These are phyloP conservation scores for Aspergillus spinulosporus DNA, from an alignment of 2,329 filamentous ascomycete species.

Conservation along the genomic window DNA sequence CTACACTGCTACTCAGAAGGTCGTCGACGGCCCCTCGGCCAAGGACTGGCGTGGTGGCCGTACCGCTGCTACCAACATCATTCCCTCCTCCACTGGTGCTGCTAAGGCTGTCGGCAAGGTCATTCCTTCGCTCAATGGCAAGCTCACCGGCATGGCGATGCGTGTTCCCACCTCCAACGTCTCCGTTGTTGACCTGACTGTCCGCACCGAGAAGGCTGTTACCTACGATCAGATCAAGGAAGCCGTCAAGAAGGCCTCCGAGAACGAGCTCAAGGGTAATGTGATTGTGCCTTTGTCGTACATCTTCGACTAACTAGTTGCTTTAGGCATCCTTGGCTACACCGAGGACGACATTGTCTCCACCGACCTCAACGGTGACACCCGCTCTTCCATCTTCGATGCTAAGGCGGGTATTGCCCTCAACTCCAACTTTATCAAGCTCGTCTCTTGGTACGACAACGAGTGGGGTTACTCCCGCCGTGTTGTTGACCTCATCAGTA, in stretches of 20 bases:
- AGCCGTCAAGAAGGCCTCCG: constrained; percentile 81
- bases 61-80: constrained; percentile 99
- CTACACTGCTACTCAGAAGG: constrained; percentile 99
- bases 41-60: constrained; percentile 99
- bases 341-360: constrained; percentile 97
- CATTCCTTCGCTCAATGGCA: constrained; percentile 96
- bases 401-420: constrained; percentile 98
- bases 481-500: constrained; percentile 72
- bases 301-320: constrained; percentile 5
- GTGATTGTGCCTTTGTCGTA: neutral
- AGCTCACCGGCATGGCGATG: constrained; percentile 99
- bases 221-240: constrained; percentile 82
- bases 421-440: constrained; percentile 98
- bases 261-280: constrained; percentile 79
- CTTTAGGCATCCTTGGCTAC: constrained; percentile 79
- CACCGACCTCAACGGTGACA: constrained; percentile 88
- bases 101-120: constrained; percentile 99
- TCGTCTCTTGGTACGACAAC: constrained; percentile 98
- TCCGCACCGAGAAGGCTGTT: constrained; percentile 84
- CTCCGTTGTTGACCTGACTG: constrained; percentile 96
- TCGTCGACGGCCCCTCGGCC: constrained; percentile 91
- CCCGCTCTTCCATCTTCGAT: constrained; percentile 96
- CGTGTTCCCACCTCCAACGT: constrained; percentile 98
- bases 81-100: constrained; percentile 97
- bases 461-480: constrained; percentile 99